Base-by-base conservation (phyloP, 257 asterid genomes). In the Solanum megistacrolobum region DNA sequence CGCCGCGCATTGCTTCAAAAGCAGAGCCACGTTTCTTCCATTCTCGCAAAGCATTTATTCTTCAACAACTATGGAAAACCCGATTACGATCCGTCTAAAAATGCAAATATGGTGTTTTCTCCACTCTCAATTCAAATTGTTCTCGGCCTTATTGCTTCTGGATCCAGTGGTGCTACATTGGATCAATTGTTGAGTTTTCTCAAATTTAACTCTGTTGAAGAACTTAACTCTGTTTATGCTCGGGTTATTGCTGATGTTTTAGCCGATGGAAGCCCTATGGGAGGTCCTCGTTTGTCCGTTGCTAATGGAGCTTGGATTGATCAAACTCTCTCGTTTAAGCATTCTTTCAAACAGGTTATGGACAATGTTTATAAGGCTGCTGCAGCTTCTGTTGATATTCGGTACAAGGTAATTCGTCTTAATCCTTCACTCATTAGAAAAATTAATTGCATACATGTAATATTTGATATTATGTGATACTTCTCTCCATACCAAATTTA, bases 271-370 rank as follows among this genome's bases (percentile, higher is more conserved):
- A 91, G 91, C 68, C 90, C 91, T 0, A 82, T 88, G 3, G 92
- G 93, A 52, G 94, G 94, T 48, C 95, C 95, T 5, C 78, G 84
- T 0, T 85, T 92, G 92, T 88, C 94, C 9, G 89, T 92, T 75
- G 96, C 95, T 2, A 92, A 93, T 81, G 93, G 93, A 13, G 91
- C 90, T 41, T 94, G 94, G 95, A 79, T 93, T 38, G 96, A 93
- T 66, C 92, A 75, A 87, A 91, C 92, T 81, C 68, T 90, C 6
- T 83, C 48, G 34, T 87, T 94, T 71, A 94, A 93, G 87, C 90
- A 92, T 71, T 81, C 79, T 71, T 94, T 92, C 76, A 89, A 89
- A 52, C 88, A 88, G 23, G 88, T 90, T 27, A 90, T 90, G 12
- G 90, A 92, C 48, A 92, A 87, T 78, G 66, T 79, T 87, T 94